These are phyloP conservation scores for Cryptococcus sp. DNA, from an alignment of 1,284 basidiomycete species.

Conservation along the genomic window DNA sequence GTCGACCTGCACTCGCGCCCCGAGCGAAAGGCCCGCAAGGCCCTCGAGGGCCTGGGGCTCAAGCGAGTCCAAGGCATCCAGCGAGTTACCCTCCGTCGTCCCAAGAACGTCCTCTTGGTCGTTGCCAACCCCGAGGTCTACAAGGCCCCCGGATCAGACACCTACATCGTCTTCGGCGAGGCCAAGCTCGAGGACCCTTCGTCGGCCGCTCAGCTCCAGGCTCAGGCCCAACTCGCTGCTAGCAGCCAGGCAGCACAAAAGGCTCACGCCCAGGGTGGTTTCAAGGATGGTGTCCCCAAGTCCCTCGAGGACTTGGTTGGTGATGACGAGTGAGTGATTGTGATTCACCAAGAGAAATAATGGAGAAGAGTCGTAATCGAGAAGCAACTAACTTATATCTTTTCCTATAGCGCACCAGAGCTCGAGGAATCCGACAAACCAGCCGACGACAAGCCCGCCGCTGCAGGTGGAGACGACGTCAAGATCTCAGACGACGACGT, in stretches of 20 bases:
- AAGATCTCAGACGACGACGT: slow-evolving; percentile 89
- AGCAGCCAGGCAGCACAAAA: slow-evolving; percentile 51
- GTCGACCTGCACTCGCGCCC: slow-evolving; percentile 91
- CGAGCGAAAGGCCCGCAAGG: slow-evolving; percentile 89
- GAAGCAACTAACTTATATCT: not conserved
- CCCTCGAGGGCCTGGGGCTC: slow-evolving; percentile 77
- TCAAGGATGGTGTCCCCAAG: slow-evolving; percentile 59
- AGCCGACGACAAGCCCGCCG: slow-evolving; percentile 48
- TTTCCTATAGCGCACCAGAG: slow-evolving; percentile 63
- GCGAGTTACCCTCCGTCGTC: slow-evolving; percentile 89
- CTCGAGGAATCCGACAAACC: slow-evolving; percentile 64
- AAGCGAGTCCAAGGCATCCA: slow-evolving; percentile 92
- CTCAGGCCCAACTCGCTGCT: slow-evolving; percentile 77
- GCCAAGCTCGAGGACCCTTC: slow-evolving; percentile 96
- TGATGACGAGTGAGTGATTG: slow-evolving; percentile 61
- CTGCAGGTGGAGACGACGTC: slow-evolving; percentile 66
- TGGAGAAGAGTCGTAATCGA: not conserved
- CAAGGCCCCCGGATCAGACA: slow-evolving; percentile 95
- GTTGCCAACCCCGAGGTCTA: slow-evolving; percentile 93
- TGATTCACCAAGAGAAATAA: slow-evolving; percentile 3
- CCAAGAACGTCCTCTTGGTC: slow-evolving; percentile 95
- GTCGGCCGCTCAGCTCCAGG: slow-evolving; percentile 76
- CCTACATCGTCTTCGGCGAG: slow-evolving; percentile 99
- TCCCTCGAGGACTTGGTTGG: slow-evolving; percentile 60
- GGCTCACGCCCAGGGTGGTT: slow-evolving; percentile 50